phyloP scores from a whole-genome alignment of 345 rosid genomes.

The Citrus unshiu region DNA sequence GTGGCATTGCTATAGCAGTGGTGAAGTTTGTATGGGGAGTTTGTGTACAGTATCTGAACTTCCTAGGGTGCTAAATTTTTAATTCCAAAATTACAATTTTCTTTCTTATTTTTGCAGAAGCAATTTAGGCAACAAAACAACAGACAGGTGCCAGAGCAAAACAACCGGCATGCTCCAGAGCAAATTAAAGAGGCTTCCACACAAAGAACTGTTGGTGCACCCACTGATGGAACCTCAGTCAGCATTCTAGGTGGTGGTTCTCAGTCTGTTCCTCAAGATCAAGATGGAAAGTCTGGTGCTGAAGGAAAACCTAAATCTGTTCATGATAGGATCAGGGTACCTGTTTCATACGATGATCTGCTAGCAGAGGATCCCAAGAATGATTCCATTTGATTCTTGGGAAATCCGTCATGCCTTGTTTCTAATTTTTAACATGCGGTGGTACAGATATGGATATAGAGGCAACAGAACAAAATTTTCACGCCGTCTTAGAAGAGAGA shows the following conservation, averaged over 20 bases:
- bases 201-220: slow-evolving; percentile 22
- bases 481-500: background rate
- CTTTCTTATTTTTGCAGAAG: slow-evolving; percentile 45
- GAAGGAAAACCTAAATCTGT: slow-evolving; percentile 47
- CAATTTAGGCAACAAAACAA: slow-evolving; percentile 65
- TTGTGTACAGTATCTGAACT: background rate
- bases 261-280: slow-evolving; percentile 12
- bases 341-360: slow-evolving; percentile 81
- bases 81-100: background rate
- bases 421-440: background rate
- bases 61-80: background rate
- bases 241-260: slow-evolving; percentile 26
- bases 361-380: slow-evolving; percentile 29
- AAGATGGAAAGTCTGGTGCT: slow-evolving; percentile 25
- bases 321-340: slow-evolving; percentile 79
- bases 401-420: background rate
- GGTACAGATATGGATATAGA: background rate
- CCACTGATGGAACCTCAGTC: slow-evolving; percentile 25
- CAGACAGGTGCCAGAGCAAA: slow-evolving; percentile 24
- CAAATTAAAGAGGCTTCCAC: slow-evolving; percentile 27
- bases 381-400: slow-evolving; percentile 14
- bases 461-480: background rate
- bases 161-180: slow-evolving; percentile 23
- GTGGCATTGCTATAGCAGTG: background rate
- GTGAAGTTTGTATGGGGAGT: background rate